Percentiles rank a stretch among this genome's conserved stretches.
Evolutionary conservation across 495 filamentous ascomycete genomes (phyloP).

Genomic region (Astrothelium subdiscretum): DNA sequence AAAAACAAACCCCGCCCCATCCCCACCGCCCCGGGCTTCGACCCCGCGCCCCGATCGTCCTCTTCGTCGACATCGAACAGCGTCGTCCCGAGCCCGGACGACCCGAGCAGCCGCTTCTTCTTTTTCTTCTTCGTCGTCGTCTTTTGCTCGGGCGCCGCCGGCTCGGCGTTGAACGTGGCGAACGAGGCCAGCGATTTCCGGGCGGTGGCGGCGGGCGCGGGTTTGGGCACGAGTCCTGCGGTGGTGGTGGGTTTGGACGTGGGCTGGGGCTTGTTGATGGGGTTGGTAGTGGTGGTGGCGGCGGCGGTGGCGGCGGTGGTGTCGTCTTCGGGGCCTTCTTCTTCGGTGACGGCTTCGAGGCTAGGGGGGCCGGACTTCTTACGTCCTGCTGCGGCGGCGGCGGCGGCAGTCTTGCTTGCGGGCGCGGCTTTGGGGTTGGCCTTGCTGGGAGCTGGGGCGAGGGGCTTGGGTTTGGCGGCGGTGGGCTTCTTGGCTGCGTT

Average conservation of each 20-base stretch:
- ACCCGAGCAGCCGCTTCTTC: conserved; percentile 54
- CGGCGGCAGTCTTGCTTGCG: no score
- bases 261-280: conserved; percentile 7
- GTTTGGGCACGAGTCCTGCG: conserved; percentile 20
- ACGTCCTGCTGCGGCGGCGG: conserved; percentile 12
- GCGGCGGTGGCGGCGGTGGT: conserved; percentile 13
- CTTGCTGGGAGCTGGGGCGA: conserved; percentile 26
- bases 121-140: conserved; percentile 51
- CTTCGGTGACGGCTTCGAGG: conserved; percentile 43
- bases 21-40: conserved; percentile 1
- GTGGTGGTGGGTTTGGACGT: conserved; percentile 16
- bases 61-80: conserved; percentile 68
- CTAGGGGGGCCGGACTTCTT: conserved; percentile 25
- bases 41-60: conserved; percentile 23
- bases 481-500: conserved; percentile 13
- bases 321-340: conserved; percentile 24
- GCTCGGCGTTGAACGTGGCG: conserved; percentile 30
- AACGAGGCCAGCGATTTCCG: conserved; percentile 31
- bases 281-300: conserved; percentile 14
- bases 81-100: conserved; percentile 46
- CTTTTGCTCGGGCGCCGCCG: conserved; percentile 36
- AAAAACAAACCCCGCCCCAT: conserved; percentile 14
- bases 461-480: conserved; percentile 8
- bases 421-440: conserved; percentile 24
- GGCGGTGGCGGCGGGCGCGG: neutral